Evolutionary conservation across 1,284 basidiomycete species (phyloP).

Genomic region (Pascua sp.): DNA sequence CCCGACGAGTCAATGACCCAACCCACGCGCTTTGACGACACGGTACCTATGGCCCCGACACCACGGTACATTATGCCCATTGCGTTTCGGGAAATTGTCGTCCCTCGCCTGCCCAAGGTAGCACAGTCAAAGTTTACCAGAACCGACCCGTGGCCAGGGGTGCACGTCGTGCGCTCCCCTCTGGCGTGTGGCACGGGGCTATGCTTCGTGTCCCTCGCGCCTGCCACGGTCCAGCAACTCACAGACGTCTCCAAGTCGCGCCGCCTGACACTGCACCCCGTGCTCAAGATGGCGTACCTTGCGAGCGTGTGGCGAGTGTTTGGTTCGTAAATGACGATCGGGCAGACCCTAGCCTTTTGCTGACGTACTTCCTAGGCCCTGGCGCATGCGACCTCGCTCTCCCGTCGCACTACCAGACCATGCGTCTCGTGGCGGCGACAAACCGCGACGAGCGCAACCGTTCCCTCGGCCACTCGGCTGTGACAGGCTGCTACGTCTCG

Average conservation of each 20-base stretch:
- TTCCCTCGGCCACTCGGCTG: slow-evolving; percentile 21
- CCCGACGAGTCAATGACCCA: not conserved
- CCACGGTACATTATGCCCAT: slow-evolving; percentile 24
- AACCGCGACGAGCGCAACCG: slow-evolving; percentile 28
- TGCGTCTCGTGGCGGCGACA: slow-evolving; percentile 4
- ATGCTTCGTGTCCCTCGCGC: slow-evolving; percentile 6
- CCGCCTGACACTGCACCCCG: slow-evolving; percentile 37
- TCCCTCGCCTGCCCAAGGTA: slow-evolving; percentile 33
- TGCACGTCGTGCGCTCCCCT: slow-evolving; percentile 11
- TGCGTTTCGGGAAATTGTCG: slow-evolving; percentile 29
- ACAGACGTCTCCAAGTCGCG: slow-evolving; percentile 21
- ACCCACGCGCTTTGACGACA: slow-evolving; percentile 24
- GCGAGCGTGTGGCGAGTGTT: slow-evolving; percentile 29
- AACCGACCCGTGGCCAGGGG: slow-evolving; percentile 28
- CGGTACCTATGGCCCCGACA: slow-evolving; percentile 22
- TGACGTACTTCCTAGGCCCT: too few species aligned
- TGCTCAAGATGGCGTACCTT: slow-evolving; percentile 29
- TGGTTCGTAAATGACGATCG: not conserved
- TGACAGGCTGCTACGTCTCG: slow-evolving; percentile 36
- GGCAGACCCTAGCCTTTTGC: too few species aligned
- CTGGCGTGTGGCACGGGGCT: too few species aligned
- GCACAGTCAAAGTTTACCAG: slow-evolving; percentile 23
- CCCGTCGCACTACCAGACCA: not conserved
- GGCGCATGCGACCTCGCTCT: too few species aligned
- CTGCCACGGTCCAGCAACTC: slow-evolving; percentile 14